Evolutionary conservation across 1,139 yeast species (phyloP).

Genomic region (Maudiozyma humilis): DNA sequence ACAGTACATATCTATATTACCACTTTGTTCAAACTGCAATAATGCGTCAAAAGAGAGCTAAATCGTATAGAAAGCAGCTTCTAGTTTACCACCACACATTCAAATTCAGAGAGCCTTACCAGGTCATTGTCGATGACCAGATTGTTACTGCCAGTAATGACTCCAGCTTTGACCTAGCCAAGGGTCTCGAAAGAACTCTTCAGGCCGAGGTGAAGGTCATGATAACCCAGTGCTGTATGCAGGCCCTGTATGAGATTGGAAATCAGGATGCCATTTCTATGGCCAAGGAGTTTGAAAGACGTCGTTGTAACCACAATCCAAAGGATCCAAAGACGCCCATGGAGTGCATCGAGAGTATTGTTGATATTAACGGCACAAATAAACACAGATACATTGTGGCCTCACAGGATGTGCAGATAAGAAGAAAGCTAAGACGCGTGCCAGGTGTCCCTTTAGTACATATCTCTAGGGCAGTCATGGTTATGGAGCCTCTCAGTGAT

Average conservation of each 20-base stretch:
- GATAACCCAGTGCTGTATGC: conserved; percentile 95
- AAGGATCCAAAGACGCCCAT: conserved; percentile 56
- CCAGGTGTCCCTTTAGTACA: conserved; percentile 89
- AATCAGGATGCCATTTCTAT: conserved; percentile 67
- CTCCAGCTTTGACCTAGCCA: conserved; percentile 61
- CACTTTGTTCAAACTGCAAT: background rate
- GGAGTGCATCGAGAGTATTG: conserved; percentile 70
- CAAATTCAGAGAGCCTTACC: conserved; percentile 91
- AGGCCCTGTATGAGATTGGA: conserved; percentile 63
- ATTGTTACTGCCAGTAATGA: conserved; percentile 57
- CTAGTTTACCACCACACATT: conserved; percentile 73
- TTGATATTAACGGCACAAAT: conserved; percentile 64
- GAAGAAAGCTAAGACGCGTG: conserved; percentile 58
- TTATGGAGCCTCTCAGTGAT: conserved; percentile 85
- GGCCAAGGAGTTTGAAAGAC: conserved; percentile 78
- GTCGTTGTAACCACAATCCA: conserved; percentile 56
- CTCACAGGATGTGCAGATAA: conserved; percentile 62
- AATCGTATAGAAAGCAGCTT: conserved; percentile 88
- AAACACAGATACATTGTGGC: conserved; percentile 89
- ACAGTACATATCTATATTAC: background rate
- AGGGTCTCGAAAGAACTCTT: conserved; percentile 72
- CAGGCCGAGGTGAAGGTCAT: conserved; percentile 86
- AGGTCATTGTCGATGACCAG: conserved; percentile 76
- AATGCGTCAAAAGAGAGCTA: conserved; percentile 96
- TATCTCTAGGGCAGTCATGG: conserved; percentile 86